These are phyloP conservation scores for Fusarium nelsonii DNA, from an alignment of 2,329 filamentous ascomycete genomes.

Conservation along the genomic window DNA sequence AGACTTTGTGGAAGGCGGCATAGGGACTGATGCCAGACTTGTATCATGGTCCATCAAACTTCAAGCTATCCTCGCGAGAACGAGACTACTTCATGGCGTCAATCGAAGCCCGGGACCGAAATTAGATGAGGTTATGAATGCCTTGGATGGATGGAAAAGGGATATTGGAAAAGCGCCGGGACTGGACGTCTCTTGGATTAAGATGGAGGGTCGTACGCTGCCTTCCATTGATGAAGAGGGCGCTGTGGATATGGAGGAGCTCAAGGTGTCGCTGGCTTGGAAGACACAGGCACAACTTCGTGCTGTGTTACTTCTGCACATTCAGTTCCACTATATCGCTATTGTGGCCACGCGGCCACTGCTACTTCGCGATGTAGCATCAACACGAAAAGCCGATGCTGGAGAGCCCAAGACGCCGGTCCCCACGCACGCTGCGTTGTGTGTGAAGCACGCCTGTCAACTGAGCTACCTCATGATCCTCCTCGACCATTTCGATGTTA, in stretches of 20 bases:
- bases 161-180: slow-evolving; percentile 34
- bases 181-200: slow-evolving; percentile 30
- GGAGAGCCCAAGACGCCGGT: not conserved
- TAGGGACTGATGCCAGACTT: slow-evolving; percentile 49
- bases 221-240: slow-evolving; percentile 14
- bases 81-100: slow-evolving; percentile 40
- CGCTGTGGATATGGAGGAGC: slow-evolving; percentile 46
- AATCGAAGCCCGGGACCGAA: slow-evolving; percentile 20
- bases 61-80: slow-evolving; percentile 47
- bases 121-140: slow-evolving; percentile 25
- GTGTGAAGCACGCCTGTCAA: slow-evolving; percentile 50
- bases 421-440: slow-evolving; percentile 13
- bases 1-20: slow-evolving; percentile 47
- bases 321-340: slow-evolving; percentile 51
- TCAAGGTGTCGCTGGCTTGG: slow-evolving; percentile 47
- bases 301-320: slow-evolving; percentile 49
- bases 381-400: slow-evolving; percentile 6
- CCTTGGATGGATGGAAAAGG: slow-evolving; percentile 24
- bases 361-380: slow-evolving; percentile 45
- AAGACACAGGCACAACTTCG: slow-evolving; percentile 48
- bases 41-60: slow-evolving; percentile 51
- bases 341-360: slow-evolving; percentile 51
- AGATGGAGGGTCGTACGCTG: not conserved
- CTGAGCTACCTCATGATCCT: slow-evolving; percentile 50
- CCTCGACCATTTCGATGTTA: slow-evolving; percentile 49